These are phyloP conservation scores for Dissophora globulifera DNA, from an alignment of 192 early-diverging fungal species.

Conservation along the genomic window DNA sequence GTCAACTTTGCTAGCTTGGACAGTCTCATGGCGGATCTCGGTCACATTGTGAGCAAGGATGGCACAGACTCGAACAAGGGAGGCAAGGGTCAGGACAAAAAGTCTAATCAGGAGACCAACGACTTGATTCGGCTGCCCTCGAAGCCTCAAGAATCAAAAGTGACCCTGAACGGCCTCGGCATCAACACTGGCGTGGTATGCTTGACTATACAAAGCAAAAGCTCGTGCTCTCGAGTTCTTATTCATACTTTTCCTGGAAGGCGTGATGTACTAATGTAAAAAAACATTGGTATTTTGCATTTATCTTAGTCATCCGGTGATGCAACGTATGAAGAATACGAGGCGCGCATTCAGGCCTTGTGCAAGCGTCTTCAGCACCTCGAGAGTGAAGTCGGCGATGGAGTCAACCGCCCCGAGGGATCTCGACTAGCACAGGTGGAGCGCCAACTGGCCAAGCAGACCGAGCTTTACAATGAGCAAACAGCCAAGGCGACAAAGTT, in stretches of 20 bases:
- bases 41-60: slow-evolving; percentile 66
- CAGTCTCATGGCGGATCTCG: slow-evolving; percentile 81
- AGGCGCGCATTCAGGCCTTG: slow-evolving; percentile 67
- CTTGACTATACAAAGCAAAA: too few relatives aligned
- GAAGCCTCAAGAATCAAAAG: slow-evolving; percentile 13
- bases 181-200: slow-evolving; percentile 21
- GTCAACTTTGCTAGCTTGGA: slow-evolving; percentile 74
- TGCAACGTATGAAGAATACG: slow-evolving; percentile 68
- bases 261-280: neutral
- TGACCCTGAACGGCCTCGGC: slow-evolving; percentile 16
- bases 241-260: neutral
- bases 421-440: slow-evolving; percentile 50
- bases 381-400: slow-evolving; percentile 67
- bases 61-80: slow-evolving; percentile 14
- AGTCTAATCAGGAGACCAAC: neutral
- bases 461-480: slow-evolving; percentile 49
- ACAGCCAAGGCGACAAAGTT: slow-evolving; percentile 44
- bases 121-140: slow-evolving; percentile 7
- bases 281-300: neutral
- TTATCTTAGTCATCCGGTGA: slow-evolving; percentile 49
- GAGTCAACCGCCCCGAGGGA: slow-evolving; percentile 30
- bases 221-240: neutral
- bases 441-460: slow-evolving; percentile 50
- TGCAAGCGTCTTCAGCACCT: slow-evolving; percentile 75
- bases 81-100: neutral